Base-by-base conservation (phyloP, 495 filamentous ascomycete genomes). In the Hyaloscypha hepaticicola region DNA sequence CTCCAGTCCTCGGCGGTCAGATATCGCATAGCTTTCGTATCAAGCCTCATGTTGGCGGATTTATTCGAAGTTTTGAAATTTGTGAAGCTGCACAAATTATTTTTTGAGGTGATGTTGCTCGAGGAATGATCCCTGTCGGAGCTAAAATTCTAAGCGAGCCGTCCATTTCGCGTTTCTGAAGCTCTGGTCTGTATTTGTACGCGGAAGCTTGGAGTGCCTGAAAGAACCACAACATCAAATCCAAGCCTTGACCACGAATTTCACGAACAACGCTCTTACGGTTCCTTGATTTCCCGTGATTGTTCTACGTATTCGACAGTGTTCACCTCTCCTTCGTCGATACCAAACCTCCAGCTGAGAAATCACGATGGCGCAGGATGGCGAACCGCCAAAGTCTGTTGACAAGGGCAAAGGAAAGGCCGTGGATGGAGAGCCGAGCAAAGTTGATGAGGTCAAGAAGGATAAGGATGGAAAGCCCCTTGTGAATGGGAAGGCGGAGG, bases 371-470 rank as follows among this genome's bases (percentile, higher is more conserved):
- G 91, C 92, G 77, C 88, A 96, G 83, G 90, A 93, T 76, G 92
- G 90, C 79, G 91, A 95, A 79, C 84, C 87, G 82, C 84, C 89
- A 75, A 91, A 89, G 77, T 78, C 86, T 74, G 83, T 86, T 75
- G 93, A 96, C 79, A 97, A 98, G 83, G 95, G 93, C 77, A 97
- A 97, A 83, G 93, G 88, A 73, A 99, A 97, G 82, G 88, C 87
- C 65, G 82, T 87, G 61, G 83, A 88, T 61, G 79, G 77, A 61
- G 82, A 79, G 64, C 70, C 76, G 29, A 86, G 83, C 77, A 90
- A 90, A 73, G 72, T 78, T 26, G 85, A 89, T 61, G 87, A 88
- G 50, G 81, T 82, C 34, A 88, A 90, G 71, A 86, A 85, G 72
- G 80, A 82, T 70, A 85, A 85, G 70, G 84, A 87, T 72, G 85